These are phyloP conservation scores for Ophidiomyces ophidiicola DNA, from an alignment of 2,329 filamentous ascomycete species.

Conservation along the genomic window DNA sequence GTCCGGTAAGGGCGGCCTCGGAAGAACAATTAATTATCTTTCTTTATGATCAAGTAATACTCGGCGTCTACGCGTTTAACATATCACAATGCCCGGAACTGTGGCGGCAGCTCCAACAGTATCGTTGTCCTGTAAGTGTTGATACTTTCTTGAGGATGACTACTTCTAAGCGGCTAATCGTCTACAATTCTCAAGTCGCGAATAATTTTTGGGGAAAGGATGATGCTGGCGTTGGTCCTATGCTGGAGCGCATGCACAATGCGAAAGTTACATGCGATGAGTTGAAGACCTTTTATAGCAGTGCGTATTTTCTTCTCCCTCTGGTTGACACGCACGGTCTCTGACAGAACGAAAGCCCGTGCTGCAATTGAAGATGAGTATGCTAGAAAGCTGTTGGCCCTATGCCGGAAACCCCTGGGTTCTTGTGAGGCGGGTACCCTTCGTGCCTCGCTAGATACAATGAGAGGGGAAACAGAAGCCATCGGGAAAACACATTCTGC, in stretches of 20 bases:
- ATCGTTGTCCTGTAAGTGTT: conserved; percentile 51
- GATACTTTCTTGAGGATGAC: background rate
- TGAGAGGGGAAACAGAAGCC: conserved; percentile 77
- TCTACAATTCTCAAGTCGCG: conserved; percentile 52
- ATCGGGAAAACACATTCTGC: conserved; percentile 89
- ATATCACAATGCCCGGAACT: conserved; percentile 46
- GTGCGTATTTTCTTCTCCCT: conserved; percentile 36
- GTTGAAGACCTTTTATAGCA: conserved; percentile 75
- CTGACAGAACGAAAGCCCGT: conserved; percentile 46
- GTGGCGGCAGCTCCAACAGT: conserved; percentile 52
- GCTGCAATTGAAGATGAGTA: conserved; percentile 96
- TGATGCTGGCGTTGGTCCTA: conserved; percentile 82
- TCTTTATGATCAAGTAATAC: background rate
- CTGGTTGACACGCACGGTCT: background rate
- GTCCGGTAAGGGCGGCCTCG: too few relatives aligned
- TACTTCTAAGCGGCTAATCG: background rate
- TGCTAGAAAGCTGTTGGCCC: conserved; percentile 69
- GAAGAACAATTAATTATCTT: too few relatives aligned
- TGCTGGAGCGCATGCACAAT: conserved; percentile 87
- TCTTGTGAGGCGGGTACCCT: conserved; percentile 78
- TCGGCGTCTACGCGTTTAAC: background rate
- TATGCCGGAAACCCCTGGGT: conserved; percentile 79
- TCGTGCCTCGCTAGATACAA: conserved; percentile 69
- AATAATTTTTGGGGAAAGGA: conserved; percentile 99
- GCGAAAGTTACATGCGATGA: conserved; percentile 94